phyloP scores from a whole-genome alignment of 2,329 filamentous ascomycete genomes.

The Colletotrichum euphorbiae region DNA sequence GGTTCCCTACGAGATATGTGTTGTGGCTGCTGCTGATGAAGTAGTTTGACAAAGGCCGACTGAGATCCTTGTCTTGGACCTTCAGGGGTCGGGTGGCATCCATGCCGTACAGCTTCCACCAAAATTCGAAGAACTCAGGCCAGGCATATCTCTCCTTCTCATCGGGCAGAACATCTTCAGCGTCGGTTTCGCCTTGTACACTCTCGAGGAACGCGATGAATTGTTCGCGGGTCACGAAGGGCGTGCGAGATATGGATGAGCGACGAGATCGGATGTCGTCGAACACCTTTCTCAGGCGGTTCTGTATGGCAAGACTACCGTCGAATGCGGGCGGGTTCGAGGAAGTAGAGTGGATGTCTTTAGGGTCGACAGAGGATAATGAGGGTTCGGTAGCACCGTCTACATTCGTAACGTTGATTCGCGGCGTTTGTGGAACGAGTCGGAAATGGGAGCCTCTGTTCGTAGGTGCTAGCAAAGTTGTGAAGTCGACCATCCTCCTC shows the following conservation, averaged over 20 bases:
- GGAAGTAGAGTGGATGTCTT: slow-evolving; percentile 7
- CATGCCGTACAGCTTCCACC: slow-evolving; percentile 57
- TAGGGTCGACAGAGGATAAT: slow-evolving; percentile 34
- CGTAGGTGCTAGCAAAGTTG: slow-evolving; percentile 47
- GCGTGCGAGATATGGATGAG: slow-evolving; percentile 45
- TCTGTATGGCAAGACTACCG: slow-evolving; percentile 61
- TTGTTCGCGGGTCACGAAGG: slow-evolving; percentile 48
- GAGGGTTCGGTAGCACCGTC: slow-evolving; percentile 35
- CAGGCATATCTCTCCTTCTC: slow-evolving; percentile 57
- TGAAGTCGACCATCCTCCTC: slow-evolving; percentile 49
- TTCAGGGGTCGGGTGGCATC: slow-evolving; percentile 58
- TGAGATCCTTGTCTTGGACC: slow-evolving; percentile 64
- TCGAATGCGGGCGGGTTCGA: slow-evolving; percentile 49
- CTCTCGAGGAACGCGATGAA: slow-evolving; percentile 63
- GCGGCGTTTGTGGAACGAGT: slow-evolving; percentile 39
- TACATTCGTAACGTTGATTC: slow-evolving; percentile 40
- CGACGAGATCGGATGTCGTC: slow-evolving; percentile 55
- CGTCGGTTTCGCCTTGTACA: slow-evolving; percentile 58
- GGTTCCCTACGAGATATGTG: slow-evolving; percentile 90
- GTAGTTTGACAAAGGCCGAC: slow-evolving; percentile 84
- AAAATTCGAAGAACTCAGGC: slow-evolving; percentile 63
- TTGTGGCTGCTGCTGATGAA: slow-evolving; percentile 97
- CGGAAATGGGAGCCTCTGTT: slow-evolving; percentile 45
- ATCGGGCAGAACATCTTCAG: slow-evolving; percentile 46
- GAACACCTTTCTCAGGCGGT: slow-evolving; percentile 61